Percentiles rank a stretch among this genome's conserved stretches.
These are phyloP conservation scores for Candida endomychidarum DNA, from an alignment of 805 yeast genomes.

Conservation along the genomic window DNA sequence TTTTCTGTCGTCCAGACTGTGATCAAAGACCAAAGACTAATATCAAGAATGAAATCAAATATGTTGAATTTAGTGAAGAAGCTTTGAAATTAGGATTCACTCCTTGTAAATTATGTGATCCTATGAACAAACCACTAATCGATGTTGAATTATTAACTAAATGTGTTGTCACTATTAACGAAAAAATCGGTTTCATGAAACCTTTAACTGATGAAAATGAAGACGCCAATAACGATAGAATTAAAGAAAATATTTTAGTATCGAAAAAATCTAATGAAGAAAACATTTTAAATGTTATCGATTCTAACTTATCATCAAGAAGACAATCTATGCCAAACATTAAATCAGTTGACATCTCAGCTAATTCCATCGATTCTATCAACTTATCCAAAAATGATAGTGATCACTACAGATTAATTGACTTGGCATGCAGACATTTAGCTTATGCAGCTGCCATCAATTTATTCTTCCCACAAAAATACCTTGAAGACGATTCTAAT, in stretches of 20 bases:
- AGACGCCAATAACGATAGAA: slow-evolving; percentile 34
- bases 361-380: slow-evolving; percentile 10
- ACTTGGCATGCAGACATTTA: slow-evolving; percentile 79
- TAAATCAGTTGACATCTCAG: background rate
- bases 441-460: slow-evolving; percentile 71
- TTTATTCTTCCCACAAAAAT: slow-evolving; percentile 26
- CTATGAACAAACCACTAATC: slow-evolving; percentile 44
- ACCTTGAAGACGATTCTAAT: slow-evolving; percentile 20
- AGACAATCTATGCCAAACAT: slow-evolving; percentile 32
- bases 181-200: slow-evolving; percentile 55
- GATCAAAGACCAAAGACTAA: slow-evolving; percentile 47
- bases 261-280: slow-evolving; percentile 24
- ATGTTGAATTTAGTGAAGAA: slow-evolving; percentile 39
- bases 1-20: slow-evolving; percentile 71
- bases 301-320: slow-evolving; percentile 16
- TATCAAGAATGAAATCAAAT: slow-evolving; percentile 45
- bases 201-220: slow-evolving; percentile 50
- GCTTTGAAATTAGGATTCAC: slow-evolving; percentile 47
- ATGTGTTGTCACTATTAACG: slow-evolving; percentile 57
- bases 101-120: slow-evolving; percentile 59
- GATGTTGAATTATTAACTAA: slow-evolving; percentile 45
- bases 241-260: slow-evolving; percentile 37
- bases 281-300: slow-evolving; percentile 23
- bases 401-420: slow-evolving; percentile 68
- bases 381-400: slow-evolving; percentile 56